Percentiles rank a stretch among this genome's conserved stretches.
Conservation (phyloP, 257 asterid genomes). For the Nyctanthes arbortristis region DNA sequence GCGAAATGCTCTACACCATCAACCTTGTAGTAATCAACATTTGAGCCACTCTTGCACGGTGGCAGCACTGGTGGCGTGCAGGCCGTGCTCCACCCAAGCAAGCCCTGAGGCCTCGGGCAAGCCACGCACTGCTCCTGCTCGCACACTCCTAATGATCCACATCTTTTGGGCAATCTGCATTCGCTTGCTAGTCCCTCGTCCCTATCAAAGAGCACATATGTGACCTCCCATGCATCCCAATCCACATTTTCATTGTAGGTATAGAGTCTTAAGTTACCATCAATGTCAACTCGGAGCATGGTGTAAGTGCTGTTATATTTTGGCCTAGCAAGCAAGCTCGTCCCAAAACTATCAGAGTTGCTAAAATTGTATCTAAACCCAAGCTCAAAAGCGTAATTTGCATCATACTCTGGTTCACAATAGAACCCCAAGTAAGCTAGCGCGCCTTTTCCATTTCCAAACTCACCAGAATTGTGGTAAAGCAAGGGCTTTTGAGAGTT, state of each 20-base stretch:
- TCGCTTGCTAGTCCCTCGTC: constrained; percentile 18
- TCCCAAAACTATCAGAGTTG: constrained; percentile 26
- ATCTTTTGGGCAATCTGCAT: constrained; percentile 38
- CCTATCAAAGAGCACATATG: constrained; percentile 23
- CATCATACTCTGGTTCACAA: constrained; percentile 16
- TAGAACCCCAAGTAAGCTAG: no score
- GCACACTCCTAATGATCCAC: constrained; percentile 46
- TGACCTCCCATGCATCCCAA: constrained; percentile 43
- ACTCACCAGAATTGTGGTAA: no score
- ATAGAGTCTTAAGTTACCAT: constrained; percentile 47
- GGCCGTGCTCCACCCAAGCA: constrained; percentile 45
- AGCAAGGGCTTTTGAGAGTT: no score
- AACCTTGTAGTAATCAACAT: constrained; percentile 37
- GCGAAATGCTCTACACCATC: constrained; percentile 37
- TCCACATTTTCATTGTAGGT: constrained; percentile 38
- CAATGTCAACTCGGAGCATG: constrained; percentile 45
- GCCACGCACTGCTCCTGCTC: constrained; percentile 49
- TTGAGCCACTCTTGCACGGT: constrained; percentile 30
- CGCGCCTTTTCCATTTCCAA: no score
- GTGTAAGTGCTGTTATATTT: constrained; percentile 44
- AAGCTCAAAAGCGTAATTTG: constrained; percentile 39
- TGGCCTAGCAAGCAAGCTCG: constrained; percentile 34
- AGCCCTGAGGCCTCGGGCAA: constrained; percentile 42
- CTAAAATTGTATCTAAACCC: constrained; percentile 32
- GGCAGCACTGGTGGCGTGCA: constrained; percentile 39